phyloP scores from a whole-genome alignment of 2,329 filamentous ascomycete genomes.

The Lachnellula subtilissima region DNA sequence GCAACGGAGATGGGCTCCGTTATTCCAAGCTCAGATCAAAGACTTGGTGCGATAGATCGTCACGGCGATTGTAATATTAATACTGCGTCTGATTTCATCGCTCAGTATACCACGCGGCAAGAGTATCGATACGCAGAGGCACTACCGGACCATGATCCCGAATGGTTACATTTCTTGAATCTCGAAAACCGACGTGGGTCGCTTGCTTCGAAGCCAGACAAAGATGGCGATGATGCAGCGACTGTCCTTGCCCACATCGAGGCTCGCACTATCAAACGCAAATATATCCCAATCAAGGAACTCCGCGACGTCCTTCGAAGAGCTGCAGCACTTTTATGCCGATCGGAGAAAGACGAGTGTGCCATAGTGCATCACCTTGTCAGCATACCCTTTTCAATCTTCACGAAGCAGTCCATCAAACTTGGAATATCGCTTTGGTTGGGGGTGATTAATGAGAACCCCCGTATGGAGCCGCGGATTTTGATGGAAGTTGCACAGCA shows the following conservation, averaged over 20 bases:
- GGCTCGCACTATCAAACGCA: conserved; percentile 62
- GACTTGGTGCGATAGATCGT: conserved; percentile 74
- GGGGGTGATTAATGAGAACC: conserved; percentile 94
- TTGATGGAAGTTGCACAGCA: conserved; percentile 82
- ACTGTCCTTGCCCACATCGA: conserved; percentile 70
- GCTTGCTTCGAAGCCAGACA: conserved; percentile 42
- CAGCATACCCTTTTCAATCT: conserved; percentile 85
- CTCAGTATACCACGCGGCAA: conserved; percentile 94
- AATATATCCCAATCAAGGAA: conserved; percentile 66
- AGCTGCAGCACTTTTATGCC: conserved; percentile 81
- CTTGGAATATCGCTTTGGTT: conserved; percentile 94
- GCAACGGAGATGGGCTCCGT: conserved; percentile 86
- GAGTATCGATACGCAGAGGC: conserved; percentile 87
- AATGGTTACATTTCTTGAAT: conserved; percentile 59
- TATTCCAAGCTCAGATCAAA: conserved; percentile 81
- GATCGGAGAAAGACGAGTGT: conserved; percentile 68
- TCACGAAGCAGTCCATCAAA: conserved; percentile 93
- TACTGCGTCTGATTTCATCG: conserved; percentile 90
- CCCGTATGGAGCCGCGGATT: conserved; percentile 78
- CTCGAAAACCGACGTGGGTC: conserved; percentile 43
- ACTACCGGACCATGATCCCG: conserved; percentile 61
- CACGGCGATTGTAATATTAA: conserved; percentile 74
- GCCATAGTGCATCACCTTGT: conserved; percentile 84
- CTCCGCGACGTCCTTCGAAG: conserved; percentile 77
- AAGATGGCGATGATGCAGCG: conserved; percentile 53